Evolutionary conservation across 768 basidiomycete genomes (phyloP).

Genomic region (Phanerodontia chrysosporium): DNA sequence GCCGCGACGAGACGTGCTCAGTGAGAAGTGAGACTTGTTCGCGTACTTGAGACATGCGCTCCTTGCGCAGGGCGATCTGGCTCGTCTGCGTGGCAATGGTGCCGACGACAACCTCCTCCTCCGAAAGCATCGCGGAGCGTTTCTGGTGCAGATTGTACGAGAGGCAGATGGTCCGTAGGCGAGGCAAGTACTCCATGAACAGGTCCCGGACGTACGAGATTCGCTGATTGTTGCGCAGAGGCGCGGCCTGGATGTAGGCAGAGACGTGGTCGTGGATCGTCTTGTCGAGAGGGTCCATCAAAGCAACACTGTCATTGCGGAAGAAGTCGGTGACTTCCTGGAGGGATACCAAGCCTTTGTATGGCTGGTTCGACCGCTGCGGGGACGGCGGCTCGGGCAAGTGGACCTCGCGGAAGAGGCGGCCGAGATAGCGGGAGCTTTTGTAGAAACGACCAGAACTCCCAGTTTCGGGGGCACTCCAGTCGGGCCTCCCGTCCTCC

Average conservation of each 20-base stretch:
- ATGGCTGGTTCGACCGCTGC: not conserved
- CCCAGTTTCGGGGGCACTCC: slow-evolving; percentile 51
- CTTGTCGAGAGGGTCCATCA: not conserved
- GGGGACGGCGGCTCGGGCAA: slow-evolving; percentile 31
- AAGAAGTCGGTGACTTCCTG: not conserved
- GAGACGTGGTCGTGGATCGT: slow-evolving; percentile 14
- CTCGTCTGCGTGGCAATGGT: slow-evolving; percentile 57
- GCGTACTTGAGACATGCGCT: slow-evolving; percentile 46
- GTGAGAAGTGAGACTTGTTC: slow-evolving; percentile 49
- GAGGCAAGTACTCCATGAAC: slow-evolving; percentile 35
- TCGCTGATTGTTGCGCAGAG: slow-evolving; percentile 1
- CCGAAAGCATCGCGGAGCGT: slow-evolving; percentile 39
- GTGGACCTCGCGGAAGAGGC: slow-evolving; percentile 53
- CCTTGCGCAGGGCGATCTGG: slow-evolving; percentile 34
- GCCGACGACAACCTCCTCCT: slow-evolving; percentile 58
- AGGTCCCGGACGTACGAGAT: not conserved
- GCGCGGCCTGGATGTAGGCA: slow-evolving; percentile 7
- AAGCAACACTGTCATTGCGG: not conserved
- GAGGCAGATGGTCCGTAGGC: slow-evolving; percentile 43
- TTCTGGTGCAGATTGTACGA: slow-evolving; percentile 39
- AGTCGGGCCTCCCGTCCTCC: slow-evolving; percentile 42
- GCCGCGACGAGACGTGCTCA: slow-evolving; percentile 26
- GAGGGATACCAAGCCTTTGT: not conserved
- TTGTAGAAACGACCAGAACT: slow-evolving; percentile 34
- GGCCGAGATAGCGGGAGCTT: slow-evolving; percentile 51